Percentiles rank a stretch among this genome's conserved stretches.
Evolutionary conservation across 2,329 filamentous ascomycete genomes (phyloP).

Genomic region (Pseudogymnoascus sp.): DNA sequence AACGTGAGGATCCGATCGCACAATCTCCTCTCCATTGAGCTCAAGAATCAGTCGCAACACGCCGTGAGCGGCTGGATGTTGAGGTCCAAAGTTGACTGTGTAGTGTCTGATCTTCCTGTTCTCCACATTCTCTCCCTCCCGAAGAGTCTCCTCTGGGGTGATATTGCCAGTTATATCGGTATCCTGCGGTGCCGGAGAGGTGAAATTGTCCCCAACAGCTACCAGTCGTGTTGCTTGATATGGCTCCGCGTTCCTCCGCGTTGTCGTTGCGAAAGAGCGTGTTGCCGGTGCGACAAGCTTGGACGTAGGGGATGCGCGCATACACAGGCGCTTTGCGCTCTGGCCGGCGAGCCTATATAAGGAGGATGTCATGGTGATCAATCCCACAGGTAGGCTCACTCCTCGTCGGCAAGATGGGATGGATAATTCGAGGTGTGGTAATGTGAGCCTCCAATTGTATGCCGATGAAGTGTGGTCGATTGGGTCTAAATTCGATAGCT

Average conservation of each 20-base stretch:
- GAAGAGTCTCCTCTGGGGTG: slow-evolving; percentile 32
- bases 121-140: slow-evolving; percentile 37
- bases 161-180: slow-evolving; percentile 13
- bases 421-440: slow-evolving; percentile 6
- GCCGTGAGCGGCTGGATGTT: slow-evolving; percentile 97
- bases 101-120: slow-evolving; percentile 93
- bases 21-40: slow-evolving; percentile 94
- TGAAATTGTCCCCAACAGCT: slow-evolving; percentile 57
- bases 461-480: slow-evolving; percentile 9
- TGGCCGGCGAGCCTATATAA: slow-evolving; percentile 66
- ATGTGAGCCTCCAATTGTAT: slow-evolving; percentile 8
- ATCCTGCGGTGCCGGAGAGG: slow-evolving; percentile 32
- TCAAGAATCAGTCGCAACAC: slow-evolving; percentile 96
- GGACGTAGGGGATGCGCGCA: slow-evolving; percentile 33
- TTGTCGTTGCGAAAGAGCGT: slow-evolving; percentile 59
- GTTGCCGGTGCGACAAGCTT: slow-evolving; percentile 31
- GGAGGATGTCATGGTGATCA: slow-evolving; percentile 58
- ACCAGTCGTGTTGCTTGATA: slow-evolving; percentile 41
- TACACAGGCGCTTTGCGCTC: slow-evolving; percentile 59
- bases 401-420: slow-evolving; percentile 13
- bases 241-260: slow-evolving; percentile 55
- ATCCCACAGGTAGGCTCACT: slow-evolving; percentile 6
- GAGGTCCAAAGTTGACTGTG: slow-evolving; percentile 98
- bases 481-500: slow-evolving; percentile 7
- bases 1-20: slow-evolving; percentile 93